Evolutionary conservation across 305 asterid genomes (phyloP).

Genomic region (Caryopteris hybrid): DNA sequence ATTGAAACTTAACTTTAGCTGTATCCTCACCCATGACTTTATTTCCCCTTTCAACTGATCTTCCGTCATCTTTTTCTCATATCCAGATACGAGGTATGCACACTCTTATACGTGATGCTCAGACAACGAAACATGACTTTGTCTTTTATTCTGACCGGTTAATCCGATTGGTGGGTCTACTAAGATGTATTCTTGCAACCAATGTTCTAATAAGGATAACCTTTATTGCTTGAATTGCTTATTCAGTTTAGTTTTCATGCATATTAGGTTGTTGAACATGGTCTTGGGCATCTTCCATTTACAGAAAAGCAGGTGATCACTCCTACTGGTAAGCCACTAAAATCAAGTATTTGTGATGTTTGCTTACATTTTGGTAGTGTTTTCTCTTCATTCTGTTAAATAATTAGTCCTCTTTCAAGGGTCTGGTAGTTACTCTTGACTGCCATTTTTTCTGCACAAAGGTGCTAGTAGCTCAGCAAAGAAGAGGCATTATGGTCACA

Average conservation of each 20-base stretch:
- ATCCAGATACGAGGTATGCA: conserved; percentile 75
- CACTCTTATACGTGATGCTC: conserved; percentile 67
- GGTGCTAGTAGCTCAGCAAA: neutral
- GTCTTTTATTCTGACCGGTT: conserved; percentile 60
- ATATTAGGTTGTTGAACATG: conserved; percentile 96
- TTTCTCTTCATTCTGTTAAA: neutral
- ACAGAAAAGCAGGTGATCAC: conserved; percentile 96
- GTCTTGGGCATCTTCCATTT: conserved; percentile 98
- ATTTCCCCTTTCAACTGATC: neutral
- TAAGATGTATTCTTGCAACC: conserved; percentile 12
- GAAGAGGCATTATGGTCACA: neutral
- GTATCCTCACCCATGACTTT: neutral
- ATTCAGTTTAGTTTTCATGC: conserved; percentile 12
- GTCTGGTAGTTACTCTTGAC: neutral
- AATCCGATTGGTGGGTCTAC: conserved; percentile 53
- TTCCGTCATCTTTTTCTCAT: conserved; percentile 8
- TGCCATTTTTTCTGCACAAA: neutral
- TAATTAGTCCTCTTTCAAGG: conserved; percentile 13
- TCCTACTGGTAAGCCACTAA: conserved; percentile 79
- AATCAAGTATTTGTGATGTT: conserved; percentile 8
- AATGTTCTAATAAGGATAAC: neutral
- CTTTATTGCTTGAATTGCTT: conserved; percentile 15
- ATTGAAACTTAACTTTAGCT: neutral
- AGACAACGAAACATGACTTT: conserved; percentile 62
- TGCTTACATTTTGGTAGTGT: neutral